Evolutionary conservation across 2,329 filamentous ascomycete genomes (phyloP).

Genomic region (Talaromyces sp.): DNA sequence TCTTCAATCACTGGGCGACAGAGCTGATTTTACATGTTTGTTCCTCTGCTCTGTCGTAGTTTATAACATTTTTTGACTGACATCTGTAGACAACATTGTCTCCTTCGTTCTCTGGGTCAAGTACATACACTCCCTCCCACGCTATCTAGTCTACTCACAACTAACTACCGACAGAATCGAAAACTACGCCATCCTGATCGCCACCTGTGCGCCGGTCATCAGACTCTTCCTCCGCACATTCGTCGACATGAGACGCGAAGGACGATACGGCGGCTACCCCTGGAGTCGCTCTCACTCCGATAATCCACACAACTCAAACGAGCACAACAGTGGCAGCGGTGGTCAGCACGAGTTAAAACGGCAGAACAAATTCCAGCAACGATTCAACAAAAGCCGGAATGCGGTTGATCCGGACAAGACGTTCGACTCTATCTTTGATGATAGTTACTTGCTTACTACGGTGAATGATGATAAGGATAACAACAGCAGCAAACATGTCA

Average conservation of each 20-base stretch:
- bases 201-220: slow-evolving; percentile 31
- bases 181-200: slow-evolving; percentile 35
- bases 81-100: slow-evolving; percentile 28
- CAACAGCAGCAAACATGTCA: slow-evolving; percentile 16
- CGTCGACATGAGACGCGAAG: slow-evolving; percentile 22
- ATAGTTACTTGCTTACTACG: slow-evolving; percentile 2
- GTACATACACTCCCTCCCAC: slow-evolving; percentile 18
- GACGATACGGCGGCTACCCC: slow-evolving; percentile 19
- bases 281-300: slow-evolving; percentile 20
- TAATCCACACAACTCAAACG: slow-evolving; percentile 14
- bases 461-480: background rate
- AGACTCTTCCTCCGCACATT: slow-evolving; percentile 30
- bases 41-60: background rate
- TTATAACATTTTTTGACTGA: background rate
- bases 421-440: slow-evolving; percentile 6
- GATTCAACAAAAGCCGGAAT: background rate
- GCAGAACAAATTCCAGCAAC: background rate
- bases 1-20: slow-evolving; percentile 30
- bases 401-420: slow-evolving; percentile 2
- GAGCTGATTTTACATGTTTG: slow-evolving; percentile 31
- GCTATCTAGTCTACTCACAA: background rate
- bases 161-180: slow-evolving; percentile 26
- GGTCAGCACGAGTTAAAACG: background rate
- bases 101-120: slow-evolving; percentile 35
- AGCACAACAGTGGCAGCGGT: slow-evolving; percentile 1